These are phyloP conservation scores for Capsicum chinense DNA, from an alignment of 257 asterid genomes.

Conservation along the genomic window DNA sequence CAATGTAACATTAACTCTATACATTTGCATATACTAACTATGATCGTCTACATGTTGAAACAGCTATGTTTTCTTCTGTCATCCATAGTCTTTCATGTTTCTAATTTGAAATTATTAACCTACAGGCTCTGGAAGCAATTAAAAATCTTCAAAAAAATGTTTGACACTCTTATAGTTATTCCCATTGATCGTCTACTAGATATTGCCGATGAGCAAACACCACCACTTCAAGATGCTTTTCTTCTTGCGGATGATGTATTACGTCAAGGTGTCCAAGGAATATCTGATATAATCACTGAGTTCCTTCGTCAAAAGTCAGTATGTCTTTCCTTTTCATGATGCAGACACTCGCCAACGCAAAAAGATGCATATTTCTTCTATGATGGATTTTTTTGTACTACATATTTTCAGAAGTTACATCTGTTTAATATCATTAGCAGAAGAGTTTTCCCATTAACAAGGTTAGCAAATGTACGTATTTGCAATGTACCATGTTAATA, in stretches of 20 bases:
- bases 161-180: slow-evolving; percentile 89
- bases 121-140: slow-evolving; percentile 92
- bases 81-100: not conserved
- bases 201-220: slow-evolving; percentile 91
- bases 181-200: slow-evolving; percentile 95
- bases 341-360: not conserved
- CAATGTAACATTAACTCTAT: no score
- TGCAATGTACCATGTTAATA: not conserved
- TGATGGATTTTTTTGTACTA: not conserved
- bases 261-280: slow-evolving; percentile 98
- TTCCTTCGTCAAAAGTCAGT: slow-evolving; percentile 7
- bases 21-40: no score
- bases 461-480: not conserved
- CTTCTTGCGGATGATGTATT: slow-evolving; percentile 97
- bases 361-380: not conserved
- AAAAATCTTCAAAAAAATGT: slow-evolving; percentile 96
- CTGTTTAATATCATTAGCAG: not conserved
- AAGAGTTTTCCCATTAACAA: not conserved
- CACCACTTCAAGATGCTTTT: slow-evolving; percentile 92
- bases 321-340: slow-evolving; percentile 7
- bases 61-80: not conserved
- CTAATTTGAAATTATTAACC: not conserved
- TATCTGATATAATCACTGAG: slow-evolving; percentile 89
- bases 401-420: not conserved
- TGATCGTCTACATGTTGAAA: no score